Base-by-base conservation (phyloP, 768 basidiomycete species). In the Mycena galericulata region DNA sequence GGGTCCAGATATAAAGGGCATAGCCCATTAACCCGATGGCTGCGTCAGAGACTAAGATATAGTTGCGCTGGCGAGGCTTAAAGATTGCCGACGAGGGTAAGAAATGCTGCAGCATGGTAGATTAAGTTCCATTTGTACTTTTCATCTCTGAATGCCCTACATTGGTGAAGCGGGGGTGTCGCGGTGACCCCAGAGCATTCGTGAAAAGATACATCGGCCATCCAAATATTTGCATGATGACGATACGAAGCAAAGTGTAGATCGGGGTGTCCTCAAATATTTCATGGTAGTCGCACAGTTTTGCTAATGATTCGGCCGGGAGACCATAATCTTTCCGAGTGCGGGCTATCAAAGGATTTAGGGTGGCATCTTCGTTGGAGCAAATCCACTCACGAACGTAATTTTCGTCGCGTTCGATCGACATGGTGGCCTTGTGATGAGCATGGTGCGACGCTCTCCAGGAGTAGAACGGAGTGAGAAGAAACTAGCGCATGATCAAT, bases 391-490 rank as follows among this genome's bases (percentile, higher is more conserved):
- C 38, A 61, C 66, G 90, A 27, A 91, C 83, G 64, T 87, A 91
- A 30, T 91, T 93, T 78, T 94, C 92, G 67, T 94, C 92, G 12
- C 90, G 84, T 59, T 91, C 91, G 70, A 93, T 85, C 65, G 83
- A 78, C 62, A 85, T 84, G 1, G 84, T 86, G 29, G 81, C 72
- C 81, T 85, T 85, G 77, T 86, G 87, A 77, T 90, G 88, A 17
- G 85, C 76, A 53, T 87, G 84, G 80, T 92, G 85, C 55, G 88
- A 92, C 74, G 88, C 78, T 70, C 87, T 84, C 92, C 92, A 90
- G 78, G 91, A 79, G 84, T 89, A 80, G 82, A 90, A 86, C 72
- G 87, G 85, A 74, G 88, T 88, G 45, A 85, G 74, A n/a, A 85
- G 79, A 60, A 82, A 84, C 66, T 67, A 15, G 36, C 2, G 29